These are phyloP conservation scores for Chlamydomonas sp. DNA, from an alignment of 139 green algal species.

Conservation along the genomic window DNA sequence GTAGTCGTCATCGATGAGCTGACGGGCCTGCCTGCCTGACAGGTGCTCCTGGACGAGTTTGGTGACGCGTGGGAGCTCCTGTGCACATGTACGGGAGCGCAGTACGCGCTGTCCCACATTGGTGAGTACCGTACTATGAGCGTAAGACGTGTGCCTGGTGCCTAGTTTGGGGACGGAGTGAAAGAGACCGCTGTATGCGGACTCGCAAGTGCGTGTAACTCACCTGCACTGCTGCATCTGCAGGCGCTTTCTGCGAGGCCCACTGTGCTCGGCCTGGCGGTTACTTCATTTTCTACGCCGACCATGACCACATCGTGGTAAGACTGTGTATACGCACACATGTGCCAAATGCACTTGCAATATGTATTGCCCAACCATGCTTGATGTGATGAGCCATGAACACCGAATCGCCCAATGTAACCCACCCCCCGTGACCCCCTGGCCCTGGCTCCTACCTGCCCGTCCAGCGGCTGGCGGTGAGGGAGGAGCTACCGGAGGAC, in stretches of 20 bases:
- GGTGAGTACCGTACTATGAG: neutral
- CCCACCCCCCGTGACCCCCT: no score
- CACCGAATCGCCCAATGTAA: no score
- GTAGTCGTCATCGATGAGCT: neutral
- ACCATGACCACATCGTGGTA: slow-evolving; percentile 32
- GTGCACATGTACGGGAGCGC: slow-evolving; percentile 41
- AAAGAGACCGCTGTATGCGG: neutral
- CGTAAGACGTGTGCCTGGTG: no score
- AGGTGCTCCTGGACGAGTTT: slow-evolving; percentile 40
- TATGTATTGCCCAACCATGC: no score
- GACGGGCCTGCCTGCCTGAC: neutral
- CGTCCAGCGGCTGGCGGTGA: slow-evolving; percentile 10
- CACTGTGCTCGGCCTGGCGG: neutral
- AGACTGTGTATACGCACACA: neutral
- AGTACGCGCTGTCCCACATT: slow-evolving; percentile 42
- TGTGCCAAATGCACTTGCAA: no score
- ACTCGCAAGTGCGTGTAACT: neutral
- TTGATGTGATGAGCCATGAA: no score
- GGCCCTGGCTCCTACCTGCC: neutral
- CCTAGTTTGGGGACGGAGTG: no score
- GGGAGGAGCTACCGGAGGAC: slow-evolving; percentile 25
- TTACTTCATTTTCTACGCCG: slow-evolving; percentile 37
- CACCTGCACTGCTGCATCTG: no score
- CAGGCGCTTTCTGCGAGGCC: slow-evolving; percentile 34
- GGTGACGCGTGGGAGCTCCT: slow-evolving; percentile 35